phyloP scores from a whole-genome alignment of 2,329 filamentous ascomycete genomes.

The Pestalotiopsis fici region DNA sequence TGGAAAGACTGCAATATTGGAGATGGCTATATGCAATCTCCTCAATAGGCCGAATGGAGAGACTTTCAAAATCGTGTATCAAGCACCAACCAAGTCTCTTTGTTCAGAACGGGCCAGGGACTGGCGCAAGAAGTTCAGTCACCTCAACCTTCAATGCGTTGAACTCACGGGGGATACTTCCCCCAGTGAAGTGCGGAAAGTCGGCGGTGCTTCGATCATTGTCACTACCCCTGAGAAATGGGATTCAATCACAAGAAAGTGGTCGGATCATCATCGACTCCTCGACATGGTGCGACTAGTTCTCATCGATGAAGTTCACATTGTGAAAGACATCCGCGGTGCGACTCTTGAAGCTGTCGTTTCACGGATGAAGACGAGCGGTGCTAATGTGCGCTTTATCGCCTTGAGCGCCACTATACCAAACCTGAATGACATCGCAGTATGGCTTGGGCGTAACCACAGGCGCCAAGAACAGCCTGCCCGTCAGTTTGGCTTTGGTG shows the following conservation, averaged over 20 bases:
- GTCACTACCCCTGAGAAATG: constrained; percentile 89
- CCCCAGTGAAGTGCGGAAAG: constrained; percentile 62
- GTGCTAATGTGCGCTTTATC: constrained; percentile 74
- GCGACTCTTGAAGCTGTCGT: constrained; percentile 83
- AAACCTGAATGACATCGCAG: constrained; percentile 77
- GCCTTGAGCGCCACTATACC: constrained; percentile 83
- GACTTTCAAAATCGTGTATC: constrained; percentile 80
- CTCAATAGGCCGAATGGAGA: constrained; percentile 54
- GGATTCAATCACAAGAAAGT: constrained; percentile 87
- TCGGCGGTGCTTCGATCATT: constrained; percentile 78
- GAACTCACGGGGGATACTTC: constrained; percentile 85
- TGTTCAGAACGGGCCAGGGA: constrained; percentile 77
- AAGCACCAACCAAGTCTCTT: constrained; percentile 81
- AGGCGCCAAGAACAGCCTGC: constrained; percentile 64
- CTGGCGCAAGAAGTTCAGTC: constrained; percentile 74
- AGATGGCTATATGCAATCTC: constrained; percentile 78
- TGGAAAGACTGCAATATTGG: constrained; percentile 80
- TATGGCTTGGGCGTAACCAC: constrained; percentile 72
- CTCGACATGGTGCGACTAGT: constrained; percentile 78
- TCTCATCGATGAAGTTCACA: constrained; percentile 86
- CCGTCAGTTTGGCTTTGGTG: constrained; percentile 69
- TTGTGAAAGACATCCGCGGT: constrained; percentile 77
- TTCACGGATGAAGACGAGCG: constrained; percentile 83
- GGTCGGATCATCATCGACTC: constrained; percentile 77
- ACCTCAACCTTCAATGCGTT: constrained; percentile 67